Evolutionary conservation across 441 rosid genomes (phyloP).

Genomic region (Codiaeum variegatum): DNA sequence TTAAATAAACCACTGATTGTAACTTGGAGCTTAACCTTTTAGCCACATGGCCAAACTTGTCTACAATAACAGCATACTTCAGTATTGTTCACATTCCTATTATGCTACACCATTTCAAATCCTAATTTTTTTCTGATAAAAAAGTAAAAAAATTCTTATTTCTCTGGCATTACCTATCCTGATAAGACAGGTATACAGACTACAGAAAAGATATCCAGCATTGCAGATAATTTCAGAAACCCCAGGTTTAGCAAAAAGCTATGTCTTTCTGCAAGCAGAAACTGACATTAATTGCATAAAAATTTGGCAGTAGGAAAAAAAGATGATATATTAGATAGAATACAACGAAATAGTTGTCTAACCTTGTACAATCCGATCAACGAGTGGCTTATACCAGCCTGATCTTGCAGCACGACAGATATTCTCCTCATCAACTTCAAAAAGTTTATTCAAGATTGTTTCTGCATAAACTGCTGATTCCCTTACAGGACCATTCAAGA

Average conservation of each 20-base stretch:
- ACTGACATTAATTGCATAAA: not conserved
- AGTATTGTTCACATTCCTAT: not conserved
- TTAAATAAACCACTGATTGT: not conserved
- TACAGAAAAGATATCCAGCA: not conserved
- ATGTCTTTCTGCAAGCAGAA: conserved; percentile 1
- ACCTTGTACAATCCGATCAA: conserved; percentile 54
- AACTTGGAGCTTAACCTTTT: not conserved
- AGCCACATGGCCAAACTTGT: not conserved
- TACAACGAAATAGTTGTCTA: conserved; percentile 19
- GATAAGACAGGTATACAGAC: not conserved
- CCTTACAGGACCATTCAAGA: conserved; percentile 42
- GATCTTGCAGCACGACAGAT: conserved; percentile 48
- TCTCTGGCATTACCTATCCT: not conserved
- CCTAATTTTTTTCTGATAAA: not conserved
- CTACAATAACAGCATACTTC: not conserved
- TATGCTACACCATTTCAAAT: not conserved
- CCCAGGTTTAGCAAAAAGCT: not conserved
- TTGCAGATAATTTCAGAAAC: not conserved
- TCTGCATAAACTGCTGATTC: conserved; percentile 51
- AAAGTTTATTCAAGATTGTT: conserved; percentile 45
- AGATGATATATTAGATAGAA: not conserved
- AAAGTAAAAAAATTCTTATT: not conserved
- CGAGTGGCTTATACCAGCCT: conserved; percentile 64
- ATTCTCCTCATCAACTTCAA: conserved; percentile 53
- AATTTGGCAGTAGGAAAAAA: not conserved